Base-by-base conservation (phyloP, 495 filamentous ascomycete species). In the Diplogelasinospora grovesii region DNA sequence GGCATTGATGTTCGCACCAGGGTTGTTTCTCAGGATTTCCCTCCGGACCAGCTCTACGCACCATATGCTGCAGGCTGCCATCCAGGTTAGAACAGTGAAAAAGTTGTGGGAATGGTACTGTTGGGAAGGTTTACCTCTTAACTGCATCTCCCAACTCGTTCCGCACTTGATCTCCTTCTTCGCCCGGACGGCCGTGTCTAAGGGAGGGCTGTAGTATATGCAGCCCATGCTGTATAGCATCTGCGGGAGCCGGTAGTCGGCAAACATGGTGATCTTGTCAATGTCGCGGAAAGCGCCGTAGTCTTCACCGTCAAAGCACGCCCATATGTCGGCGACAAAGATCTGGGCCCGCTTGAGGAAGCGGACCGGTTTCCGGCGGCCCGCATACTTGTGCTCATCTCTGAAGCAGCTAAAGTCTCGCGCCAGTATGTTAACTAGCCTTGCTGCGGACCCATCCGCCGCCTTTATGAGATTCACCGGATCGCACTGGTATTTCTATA, bases 211-310 rank as follows among this genome's bases (percentile, higher is more conserved):
- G 63, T 89, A 95, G 39, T 71, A 71, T 13, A 99, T 68, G 44
- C 86, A 92, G 24, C 86, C 85, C 19, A 99, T 70, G 18, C 77
- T 73, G 50, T 93, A 74, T 4, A 99, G 75, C 50, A 96, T 95
- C 67, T 97, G 92, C 4, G 92, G 92, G 23, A 99, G 80, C 19
- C 92, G 80, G 56, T 99, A 97, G 67, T 99, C 92, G 70, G 92
- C 89, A 65, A 97, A 99, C 85, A 96, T 96, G 45, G 93, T 99
- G 55, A 99, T 83, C 49, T 85, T 84, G 55, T 88, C 79, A 37
- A 99, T 94, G 52, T 99, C 93, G 20, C 80, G 53, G 53, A 99
- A 99, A n/a, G 71, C 63, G 10, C 92, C 92, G 46, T 80, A 89
- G 16, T 73, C 64, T 45, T 83, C 69, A 22, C 86, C 87, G 33